Conservation (phyloP, 768 basidiomycete genomes). For the Russula olivacea region DNA sequence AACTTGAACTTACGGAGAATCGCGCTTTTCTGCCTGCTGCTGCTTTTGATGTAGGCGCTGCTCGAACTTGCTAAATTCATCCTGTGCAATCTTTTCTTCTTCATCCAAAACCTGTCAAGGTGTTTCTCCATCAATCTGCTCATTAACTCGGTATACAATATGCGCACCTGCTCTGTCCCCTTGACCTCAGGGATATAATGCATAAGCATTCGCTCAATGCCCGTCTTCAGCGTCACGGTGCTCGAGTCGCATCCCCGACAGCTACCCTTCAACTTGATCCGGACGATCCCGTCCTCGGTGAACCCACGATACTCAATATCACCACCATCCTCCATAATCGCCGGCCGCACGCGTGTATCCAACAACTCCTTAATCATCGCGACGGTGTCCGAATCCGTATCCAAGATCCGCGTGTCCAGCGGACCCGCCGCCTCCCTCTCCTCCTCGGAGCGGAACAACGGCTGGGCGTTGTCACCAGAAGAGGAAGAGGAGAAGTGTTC, state of each 20-base stretch:
- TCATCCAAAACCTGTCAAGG: conserved; percentile 69
- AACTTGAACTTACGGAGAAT: conserved; percentile 48
- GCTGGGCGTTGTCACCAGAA: conserved; percentile 39
- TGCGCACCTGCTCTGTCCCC: conserved; percentile 75
- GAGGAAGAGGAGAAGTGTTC: conserved; percentile 79
- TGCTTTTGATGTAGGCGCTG: conserved; percentile 48
- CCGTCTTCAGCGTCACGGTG: conserved; percentile 91
- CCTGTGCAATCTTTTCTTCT: conserved; percentile 80
- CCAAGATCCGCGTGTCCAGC: conserved; percentile 89
- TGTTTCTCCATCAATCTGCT: background rate
- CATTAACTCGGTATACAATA: background rate
- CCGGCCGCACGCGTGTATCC: conserved; percentile 90
- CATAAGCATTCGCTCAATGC: conserved; percentile 98
- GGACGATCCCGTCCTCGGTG: conserved; percentile 74
- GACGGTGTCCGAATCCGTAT: conserved; percentile 92
- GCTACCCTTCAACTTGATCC: conserved; percentile 91
- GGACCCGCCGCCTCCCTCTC: conserved; percentile 79
- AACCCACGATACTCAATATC: conserved; percentile 97
- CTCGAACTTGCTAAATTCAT: conserved; percentile 88
- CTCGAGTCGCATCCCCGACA: conserved; percentile 94
- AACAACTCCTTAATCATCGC: conserved; percentile 98
- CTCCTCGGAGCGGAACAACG: conserved; percentile 80
- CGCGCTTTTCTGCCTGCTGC: conserved; percentile 31
- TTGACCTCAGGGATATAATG: conserved; percentile 98
- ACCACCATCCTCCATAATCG: conserved; percentile 98